Evolutionary conservation across 257 asterid genomes (phyloP).

Genomic region (Paulownia fortunei): DNA sequence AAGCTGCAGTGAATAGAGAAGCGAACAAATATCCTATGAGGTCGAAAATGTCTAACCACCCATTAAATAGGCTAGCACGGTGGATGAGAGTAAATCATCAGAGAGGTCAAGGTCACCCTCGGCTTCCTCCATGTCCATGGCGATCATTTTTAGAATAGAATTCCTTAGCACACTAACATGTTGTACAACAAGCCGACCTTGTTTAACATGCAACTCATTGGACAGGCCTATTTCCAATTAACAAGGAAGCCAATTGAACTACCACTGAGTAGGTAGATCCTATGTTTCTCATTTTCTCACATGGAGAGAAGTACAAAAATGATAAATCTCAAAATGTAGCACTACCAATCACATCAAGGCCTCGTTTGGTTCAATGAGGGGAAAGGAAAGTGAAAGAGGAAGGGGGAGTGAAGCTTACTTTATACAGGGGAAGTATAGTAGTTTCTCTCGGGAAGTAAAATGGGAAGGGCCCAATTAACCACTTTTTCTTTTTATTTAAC

Average conservation of each 20-base stretch:
- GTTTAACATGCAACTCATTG: not conserved
- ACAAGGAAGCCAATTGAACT: not conserved
- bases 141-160: conserved; percentile 13
- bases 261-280: not conserved
- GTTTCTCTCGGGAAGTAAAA: not conserved
- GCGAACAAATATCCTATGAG: not conserved
- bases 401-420: not conserved
- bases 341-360: not conserved
- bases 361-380: not conserved
- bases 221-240: not conserved
- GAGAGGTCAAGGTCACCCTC: conserved; percentile 6
- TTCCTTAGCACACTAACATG: not conserved
- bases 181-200: not conserved
- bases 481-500: not conserved
- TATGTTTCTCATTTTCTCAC: not conserved
- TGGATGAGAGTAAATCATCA: conserved; percentile 14
- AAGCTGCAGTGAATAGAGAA: conserved; percentile 7
- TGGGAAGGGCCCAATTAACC: not conserved
- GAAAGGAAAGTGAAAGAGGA: not conserved
- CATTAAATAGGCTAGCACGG: conserved; percentile 22
- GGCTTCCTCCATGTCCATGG: not conserved
- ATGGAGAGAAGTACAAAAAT: not conserved
- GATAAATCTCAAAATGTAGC: not conserved
- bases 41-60: conserved; percentile 3
- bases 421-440: not conserved